Evolutionary conservation across 2,329 filamentous ascomycete genomes (phyloP), one percentile per base, ranked within the genome.

Genomic region (Alternaria conjuncta): DNA sequence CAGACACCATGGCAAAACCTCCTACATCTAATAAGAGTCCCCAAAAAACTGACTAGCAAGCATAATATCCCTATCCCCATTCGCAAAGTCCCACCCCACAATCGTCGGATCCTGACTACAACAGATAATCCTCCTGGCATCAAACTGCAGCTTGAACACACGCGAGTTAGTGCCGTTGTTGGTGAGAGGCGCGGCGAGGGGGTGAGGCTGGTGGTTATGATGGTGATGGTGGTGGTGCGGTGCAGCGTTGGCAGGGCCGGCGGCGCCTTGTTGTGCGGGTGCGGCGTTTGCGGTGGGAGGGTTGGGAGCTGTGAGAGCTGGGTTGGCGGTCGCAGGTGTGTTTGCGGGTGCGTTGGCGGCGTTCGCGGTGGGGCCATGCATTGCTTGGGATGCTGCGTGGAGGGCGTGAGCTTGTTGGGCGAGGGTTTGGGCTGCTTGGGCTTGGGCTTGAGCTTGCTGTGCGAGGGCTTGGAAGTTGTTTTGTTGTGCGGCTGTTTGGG

Each of bases 21-120:
- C 15, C 7, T 8, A 41, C n/a, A 41, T 3, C 47, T 63, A 74
- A 43, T 71, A 74, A 3, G 75, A 78, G 61, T 88, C 57, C 6
- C 86, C 89, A 77, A 97, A 97, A 76, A 97, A 96, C 36, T 87
- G 86, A 67, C 89, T 88, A 7, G 91, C 92, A 75, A 92, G 90
- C 59, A 93, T 88, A 57, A 97, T 87, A 71, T 96, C 91, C 59
- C 87, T 81, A 69, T 99, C 94, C 5, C 89, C 91, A 70, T 94
- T 93, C 63, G 94, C 96, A 85, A 98, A 99, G 79, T 99, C 96
- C 96, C 96, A 99, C 0, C 94, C 96, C 0, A 98, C 93, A 75
- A 99, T 98, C 15, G 91, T 89, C 43, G 90, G 90, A 60, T 96
- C 93, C 79, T 98, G 94, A 68, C 92, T 96, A 78, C 95, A 97